Conservation (phyloP, 257 asterid species). For the Marsdenia floribunda region DNA sequence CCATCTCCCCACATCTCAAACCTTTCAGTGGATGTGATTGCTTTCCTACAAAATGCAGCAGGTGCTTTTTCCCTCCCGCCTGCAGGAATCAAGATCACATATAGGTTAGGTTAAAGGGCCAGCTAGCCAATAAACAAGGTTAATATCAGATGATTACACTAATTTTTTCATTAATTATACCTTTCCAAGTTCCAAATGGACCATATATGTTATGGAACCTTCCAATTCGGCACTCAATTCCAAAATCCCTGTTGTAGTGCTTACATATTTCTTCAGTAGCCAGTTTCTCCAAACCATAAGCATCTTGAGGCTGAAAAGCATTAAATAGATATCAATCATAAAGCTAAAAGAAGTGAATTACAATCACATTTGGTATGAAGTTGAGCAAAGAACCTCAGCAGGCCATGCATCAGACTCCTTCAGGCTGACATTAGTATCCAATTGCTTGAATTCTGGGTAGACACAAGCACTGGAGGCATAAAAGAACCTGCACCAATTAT, state of each 20-base stretch:
- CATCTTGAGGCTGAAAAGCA: constrained; percentile 74
- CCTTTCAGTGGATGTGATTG: constrained; percentile 60
- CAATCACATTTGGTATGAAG: constrained; percentile 6
- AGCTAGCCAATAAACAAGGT: neutral
- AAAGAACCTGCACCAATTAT: constrained; percentile 51
- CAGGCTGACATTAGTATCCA: constrained; percentile 87
- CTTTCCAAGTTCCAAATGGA: constrained; percentile 89
- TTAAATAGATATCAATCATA: constrained; percentile 7
- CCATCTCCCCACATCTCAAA: constrained; percentile 98
- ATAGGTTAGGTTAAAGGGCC: neutral
- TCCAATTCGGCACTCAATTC: constrained; percentile 81
- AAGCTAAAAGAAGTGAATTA: neutral
- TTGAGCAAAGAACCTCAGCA: constrained; percentile 56
- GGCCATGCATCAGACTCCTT: constrained; percentile 95
- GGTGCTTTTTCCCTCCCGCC: constrained; percentile 94
- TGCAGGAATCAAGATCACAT: constrained; percentile 17
- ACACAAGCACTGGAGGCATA: constrained; percentile 89
- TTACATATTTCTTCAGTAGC: constrained; percentile 80
- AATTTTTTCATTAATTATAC: constrained; percentile 22
- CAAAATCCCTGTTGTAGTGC: constrained; percentile 86
- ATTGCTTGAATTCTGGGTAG: constrained; percentile 82
- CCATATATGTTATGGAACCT: constrained; percentile 83
- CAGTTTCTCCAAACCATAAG: constrained; percentile 79
- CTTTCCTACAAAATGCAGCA: constrained; percentile 83
- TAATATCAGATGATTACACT: neutral